Evolutionary conservation across 139 green algal genomes (phyloP), one percentile per base, ranked within the genome.

Genomic region (Coccomyxa sp.): DNA sequence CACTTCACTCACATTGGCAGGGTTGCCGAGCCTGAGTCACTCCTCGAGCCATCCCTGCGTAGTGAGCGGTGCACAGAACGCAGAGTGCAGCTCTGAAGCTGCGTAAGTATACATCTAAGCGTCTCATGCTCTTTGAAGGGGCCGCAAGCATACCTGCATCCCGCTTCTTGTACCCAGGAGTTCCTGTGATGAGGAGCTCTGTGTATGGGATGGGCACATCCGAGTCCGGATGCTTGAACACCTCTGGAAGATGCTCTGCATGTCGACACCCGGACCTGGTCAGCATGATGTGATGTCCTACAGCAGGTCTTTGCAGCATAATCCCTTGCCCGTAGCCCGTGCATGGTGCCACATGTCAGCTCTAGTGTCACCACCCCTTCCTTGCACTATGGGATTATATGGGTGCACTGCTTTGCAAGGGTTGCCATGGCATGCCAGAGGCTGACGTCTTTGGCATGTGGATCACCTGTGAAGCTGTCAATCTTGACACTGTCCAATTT

Each of bases 201-300:
- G 81, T 86, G 50, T 86, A 86, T 29, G 82, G 82, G 27, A 84
- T 79, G 72, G 82, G 82, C 37, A 77, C 36, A 4, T 31, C n/a
- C 7, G 79, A 35, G 68, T 86, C 76, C 5, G 79, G 75, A n/a
- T 78, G 77, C 70, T 73, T 75, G 36, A 82, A 68, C 14, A 86
- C 41, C 24, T 82, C 58, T 14, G 37, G 69, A 64, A 86, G 35
- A 68, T 86, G 82, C 18, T 76, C 81, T 64, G 50, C 50, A 64
- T 31, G 27, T n/a, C n/a, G 27, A 31, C 50, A 7, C 27, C 50
- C 50, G 27, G 50, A 64, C 4, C 50, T 3, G 5, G 27, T 64
- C 18, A 31, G 50, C n/a, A 64, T 18, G 27, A 64, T 18, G 50
- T 18, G 50, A 64, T 4, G 18, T 31, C 18, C 50, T 2, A 64